These are phyloP conservation scores for Penicillium sp. DNA, from an alignment of 2,329 filamentous ascomycete genomes.

Conservation along the genomic window DNA sequence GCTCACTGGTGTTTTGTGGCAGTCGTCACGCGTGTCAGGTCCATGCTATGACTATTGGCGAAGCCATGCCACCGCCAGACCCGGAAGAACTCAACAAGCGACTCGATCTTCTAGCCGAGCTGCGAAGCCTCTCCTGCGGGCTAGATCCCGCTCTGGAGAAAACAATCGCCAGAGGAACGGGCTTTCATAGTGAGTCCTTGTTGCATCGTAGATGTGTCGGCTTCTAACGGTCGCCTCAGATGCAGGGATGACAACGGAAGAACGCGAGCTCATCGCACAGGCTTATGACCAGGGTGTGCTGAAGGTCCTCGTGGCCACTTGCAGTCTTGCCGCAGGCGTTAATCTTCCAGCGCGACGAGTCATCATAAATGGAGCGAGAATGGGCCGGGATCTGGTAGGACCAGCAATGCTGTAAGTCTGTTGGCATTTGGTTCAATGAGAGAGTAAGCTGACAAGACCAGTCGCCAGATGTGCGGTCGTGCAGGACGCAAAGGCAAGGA, in stretches of 20 bases:
- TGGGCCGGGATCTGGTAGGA: conserved; percentile 75
- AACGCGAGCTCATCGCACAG: conserved; percentile 69
- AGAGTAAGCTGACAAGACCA: conserved; percentile 31
- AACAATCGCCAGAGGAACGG: conserved; percentile 67
- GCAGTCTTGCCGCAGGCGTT: conserved; percentile 79
- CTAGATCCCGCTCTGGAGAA: conserved; percentile 67
- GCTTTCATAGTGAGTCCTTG: conserved; percentile 67
- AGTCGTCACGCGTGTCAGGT: conserved; percentile 69
- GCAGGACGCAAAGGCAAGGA: conserved; percentile 79
- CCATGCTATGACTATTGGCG: conserved; percentile 68
- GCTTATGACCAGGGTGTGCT: conserved; percentile 70
- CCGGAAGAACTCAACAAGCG: conserved; percentile 58
- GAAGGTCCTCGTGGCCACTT: conserved; percentile 74
- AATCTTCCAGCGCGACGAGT: conserved; percentile 73
- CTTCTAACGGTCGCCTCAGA: conserved; percentile 36
- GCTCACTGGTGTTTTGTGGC: conserved; percentile 72
- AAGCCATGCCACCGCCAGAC: conserved; percentile 59
- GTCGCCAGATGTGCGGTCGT: conserved; percentile 75
- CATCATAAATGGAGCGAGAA: conserved; percentile 72
- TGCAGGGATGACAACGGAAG: conserved; percentile 67
- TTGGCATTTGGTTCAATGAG: neutral
- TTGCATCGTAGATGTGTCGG: neutral
- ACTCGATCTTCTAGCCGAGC: conserved; percentile 64
- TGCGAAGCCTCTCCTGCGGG: conserved; percentile 66
- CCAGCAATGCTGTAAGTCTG: conserved; percentile 68